These are phyloP conservation scores for Physaria fendleri DNA, from an alignment of 345 rosid species.

Conservation along the genomic window DNA sequence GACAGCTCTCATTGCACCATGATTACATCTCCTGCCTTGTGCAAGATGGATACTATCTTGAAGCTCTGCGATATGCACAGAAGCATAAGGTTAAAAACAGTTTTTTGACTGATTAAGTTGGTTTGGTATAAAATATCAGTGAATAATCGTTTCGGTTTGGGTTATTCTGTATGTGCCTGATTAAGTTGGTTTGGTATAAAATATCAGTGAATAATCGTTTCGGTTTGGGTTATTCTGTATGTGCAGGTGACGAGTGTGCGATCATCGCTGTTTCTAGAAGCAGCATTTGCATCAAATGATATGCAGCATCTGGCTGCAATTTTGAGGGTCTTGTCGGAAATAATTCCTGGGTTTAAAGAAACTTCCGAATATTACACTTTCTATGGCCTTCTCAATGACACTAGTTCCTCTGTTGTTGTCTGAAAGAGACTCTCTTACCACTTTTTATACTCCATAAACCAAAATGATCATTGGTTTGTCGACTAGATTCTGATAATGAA, in stretches of 20 bases:
- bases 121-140: background rate
- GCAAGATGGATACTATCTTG: constrained; percentile 88
- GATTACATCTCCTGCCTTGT: constrained; percentile 67
- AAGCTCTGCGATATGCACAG: constrained; percentile 80
- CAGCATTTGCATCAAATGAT: constrained; percentile 68
- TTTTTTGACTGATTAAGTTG: too few species aligned
- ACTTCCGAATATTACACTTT: constrained; percentile 55
- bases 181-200: background rate
- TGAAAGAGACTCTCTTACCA: constrained; percentile 9
- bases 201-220: background rate
- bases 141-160: background rate
- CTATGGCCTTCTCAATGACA: constrained; percentile 58
- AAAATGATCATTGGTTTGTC: background rate
- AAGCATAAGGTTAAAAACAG: constrained; percentile 96
- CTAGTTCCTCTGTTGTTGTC: constrained; percentile 38
- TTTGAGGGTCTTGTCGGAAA: constrained; percentile 79
- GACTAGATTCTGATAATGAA: background rate
- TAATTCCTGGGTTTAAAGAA: constrained; percentile 61
- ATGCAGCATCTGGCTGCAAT: constrained; percentile 82
- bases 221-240: background rate
- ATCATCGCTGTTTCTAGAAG: constrained; percentile 74
- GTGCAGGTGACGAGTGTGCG: constrained; percentile 63
- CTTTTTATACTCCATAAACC: background rate
- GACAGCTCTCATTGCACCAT: constrained; percentile 81
- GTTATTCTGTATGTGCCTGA: background rate